A percentile compares a stretch with the other conserved stretches of the same genome.
Conservation (phyloP, 345 rosid species). For the Eucalyptus sp. region DNA sequence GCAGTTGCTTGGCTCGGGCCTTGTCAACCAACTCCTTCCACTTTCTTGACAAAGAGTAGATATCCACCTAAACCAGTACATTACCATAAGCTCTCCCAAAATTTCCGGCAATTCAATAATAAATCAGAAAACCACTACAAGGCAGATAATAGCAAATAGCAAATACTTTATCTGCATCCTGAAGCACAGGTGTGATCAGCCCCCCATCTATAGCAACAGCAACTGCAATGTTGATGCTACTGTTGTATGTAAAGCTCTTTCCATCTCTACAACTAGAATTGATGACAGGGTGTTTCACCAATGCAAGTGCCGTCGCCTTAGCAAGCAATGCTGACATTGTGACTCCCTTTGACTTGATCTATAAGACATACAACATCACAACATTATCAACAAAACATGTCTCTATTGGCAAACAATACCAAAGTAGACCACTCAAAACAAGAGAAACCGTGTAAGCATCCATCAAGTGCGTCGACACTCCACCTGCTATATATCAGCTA, state of each 20-base stretch:
- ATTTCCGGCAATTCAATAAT: background rate
- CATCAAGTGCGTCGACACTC: background rate
- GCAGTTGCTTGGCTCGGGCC: constrained; percentile 94
- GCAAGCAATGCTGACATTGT: constrained; percentile 95
- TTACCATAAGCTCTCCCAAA: background rate
- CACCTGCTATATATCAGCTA: background rate
- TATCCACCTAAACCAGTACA: constrained; percentile 52
- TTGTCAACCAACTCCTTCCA: constrained; percentile 97
- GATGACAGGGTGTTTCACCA: constrained; percentile 69
- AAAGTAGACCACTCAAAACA: background rate
- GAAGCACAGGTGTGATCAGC: constrained; percentile 91
- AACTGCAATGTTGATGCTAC: constrained; percentile 83
- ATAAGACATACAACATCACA: constrained; percentile 1
- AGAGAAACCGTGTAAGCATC: background rate
- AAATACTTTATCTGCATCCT: constrained; percentile 88
- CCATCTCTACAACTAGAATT: constrained; percentile 92
- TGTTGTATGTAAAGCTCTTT: constrained; percentile 76
- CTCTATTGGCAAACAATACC: background rate
- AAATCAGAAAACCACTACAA: background rate
- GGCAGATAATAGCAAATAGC: background rate
- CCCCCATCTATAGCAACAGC: constrained; percentile 97
- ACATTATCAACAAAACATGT: background rate
- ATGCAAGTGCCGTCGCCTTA: constrained; percentile 89
- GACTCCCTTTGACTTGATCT: constrained; percentile 95
- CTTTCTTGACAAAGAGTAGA: constrained; percentile 85